phyloP scores from a whole-genome alignment of 345 rosid species.

The Erysimum cheiranthoides region DNA sequence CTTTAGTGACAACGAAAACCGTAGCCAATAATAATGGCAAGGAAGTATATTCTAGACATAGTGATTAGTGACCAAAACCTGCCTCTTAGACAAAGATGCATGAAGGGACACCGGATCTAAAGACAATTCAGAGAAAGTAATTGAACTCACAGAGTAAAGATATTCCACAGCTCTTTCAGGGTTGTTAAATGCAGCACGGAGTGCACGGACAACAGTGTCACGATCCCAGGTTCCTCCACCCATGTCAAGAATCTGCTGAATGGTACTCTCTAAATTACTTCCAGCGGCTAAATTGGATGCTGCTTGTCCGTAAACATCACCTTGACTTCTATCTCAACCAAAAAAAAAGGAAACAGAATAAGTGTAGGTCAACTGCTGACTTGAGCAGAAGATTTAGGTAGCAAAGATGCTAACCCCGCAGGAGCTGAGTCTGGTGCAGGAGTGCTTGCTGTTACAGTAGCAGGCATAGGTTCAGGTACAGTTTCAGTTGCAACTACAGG shows the following conservation, averaged over 20 bases:
- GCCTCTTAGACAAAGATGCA: constrained; percentile 2
- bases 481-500: constrained; percentile 21
- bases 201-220: constrained; percentile 85
- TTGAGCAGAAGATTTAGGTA: constrained; percentile 28
- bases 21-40: constrained; percentile 16
- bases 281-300: constrained; percentile 93
- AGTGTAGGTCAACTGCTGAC: constrained; percentile 22
- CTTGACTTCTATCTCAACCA: constrained; percentile 57
- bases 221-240: constrained; percentile 97
- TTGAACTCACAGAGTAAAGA: constrained; percentile 73
- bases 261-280: constrained; percentile 71
- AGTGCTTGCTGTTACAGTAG: constrained; percentile 40
- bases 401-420: constrained; percentile 42
- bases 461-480: constrained; percentile 38
- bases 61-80: constrained; percentile 18
- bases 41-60: background rate
- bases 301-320: constrained; percentile 75
- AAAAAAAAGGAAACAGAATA: constrained; percentile 4
- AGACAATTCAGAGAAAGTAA: background rate
- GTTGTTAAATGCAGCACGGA: constrained; percentile 92
- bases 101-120: background rate
- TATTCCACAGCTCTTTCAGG: constrained; percentile 99
- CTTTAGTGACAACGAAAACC: background rate
- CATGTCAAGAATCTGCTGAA: constrained; percentile 95
- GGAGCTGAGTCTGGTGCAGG: constrained; percentile 53